These are phyloP conservation scores for Dendrobium huoshanense DNA, from an alignment of 106 monocot species.

Conservation along the genomic window DNA sequence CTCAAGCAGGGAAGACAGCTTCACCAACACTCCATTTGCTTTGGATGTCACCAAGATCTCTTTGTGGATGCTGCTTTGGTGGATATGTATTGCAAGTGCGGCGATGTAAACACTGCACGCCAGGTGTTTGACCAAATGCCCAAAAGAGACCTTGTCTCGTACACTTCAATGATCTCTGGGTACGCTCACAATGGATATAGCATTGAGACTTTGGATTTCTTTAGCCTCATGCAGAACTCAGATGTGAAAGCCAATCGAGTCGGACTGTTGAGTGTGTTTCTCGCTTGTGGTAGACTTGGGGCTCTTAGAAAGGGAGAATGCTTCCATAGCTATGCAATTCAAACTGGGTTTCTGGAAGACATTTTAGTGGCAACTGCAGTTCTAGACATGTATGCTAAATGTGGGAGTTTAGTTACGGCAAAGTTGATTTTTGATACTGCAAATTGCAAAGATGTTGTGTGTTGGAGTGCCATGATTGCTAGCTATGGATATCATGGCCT, in stretches of 20 bases:
- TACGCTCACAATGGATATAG: constrained; percentile 51
- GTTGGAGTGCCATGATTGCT: constrained; percentile 66
- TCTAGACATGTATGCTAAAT: constrained; percentile 61
- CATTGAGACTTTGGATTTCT: constrained; percentile 33
- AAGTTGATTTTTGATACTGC: constrained; percentile 33
- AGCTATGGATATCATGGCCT: constrained; percentile 51
- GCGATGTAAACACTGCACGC: constrained; percentile 25
- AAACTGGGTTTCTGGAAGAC: constrained; percentile 27
- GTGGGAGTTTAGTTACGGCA: constrained; percentile 41
- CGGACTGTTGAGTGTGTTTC: constrained; percentile 32
- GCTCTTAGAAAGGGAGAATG: constrained; percentile 27
- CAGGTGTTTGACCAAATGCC: constrained; percentile 43
- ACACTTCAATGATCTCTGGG: constrained; percentile 62
- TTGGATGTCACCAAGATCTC: constrained; percentile 15
- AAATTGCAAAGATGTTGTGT: constrained; percentile 40
- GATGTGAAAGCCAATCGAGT: constrained; percentile 27
- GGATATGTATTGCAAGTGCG: constrained; percentile 59
- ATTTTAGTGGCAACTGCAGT: constrained; percentile 34
- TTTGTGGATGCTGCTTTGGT: constrained; percentile 39
- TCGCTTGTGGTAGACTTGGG: constrained; percentile 36
- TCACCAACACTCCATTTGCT: constrained; percentile 31
- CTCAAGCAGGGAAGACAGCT: constrained; percentile 12
- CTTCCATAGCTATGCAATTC: constrained; percentile 29
- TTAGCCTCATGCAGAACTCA: constrained; percentile 17
- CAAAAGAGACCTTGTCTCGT: constrained; percentile 33